Base-by-base conservation (phyloP, 2,329 filamentous ascomycete species). In the Pestalotiopsis sp. region DNA sequence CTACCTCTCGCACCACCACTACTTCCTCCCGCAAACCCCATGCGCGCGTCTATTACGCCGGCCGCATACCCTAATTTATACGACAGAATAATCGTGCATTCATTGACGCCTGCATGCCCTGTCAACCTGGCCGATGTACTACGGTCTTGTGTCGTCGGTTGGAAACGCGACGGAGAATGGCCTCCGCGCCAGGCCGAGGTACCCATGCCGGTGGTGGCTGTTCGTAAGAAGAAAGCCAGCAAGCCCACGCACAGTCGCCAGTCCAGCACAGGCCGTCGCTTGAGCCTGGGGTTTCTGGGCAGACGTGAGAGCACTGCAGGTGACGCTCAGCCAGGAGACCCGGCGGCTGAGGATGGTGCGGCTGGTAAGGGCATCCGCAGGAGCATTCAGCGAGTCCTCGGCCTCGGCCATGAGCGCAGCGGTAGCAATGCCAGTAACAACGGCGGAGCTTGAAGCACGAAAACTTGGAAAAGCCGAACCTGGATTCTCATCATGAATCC, bases 91-190 rank as follows among this genome's bases (percentile, higher is more conserved):
- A 90, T 98, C 57, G 79, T 94, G 0, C 91, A 95, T 75, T 88
- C 86, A 49, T 87, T 96, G 71, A 93, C 94, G 2, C 95, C 95
- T 0, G 91, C 92, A 1, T 93, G 97, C 17, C 95, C 95, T 3
- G 92, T 98, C 76, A 98, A 97, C 74, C 87, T 98, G 0, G 83
- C 87, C 38, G 93, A 97, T 74, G 91, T 98, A 82, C 89, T 93
- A 25, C 87, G 90, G 11, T 90, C 93, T 13, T 92, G 95, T 72
- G 94, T 98, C 0, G 87, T 92, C 36, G 95, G 95, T 58, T 98
- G 95, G 95, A 97, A 97, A 79, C 87, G 93, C 55, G 93, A 96
- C 74, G 95, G 94, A 17, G 93, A 97, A 79, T 98, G 95, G 95
- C 95, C 95, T 4, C 93, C 93, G 1, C 89, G 88, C 72, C 79